Conservation (phyloP, 345 rosid species). For the Citrus cavaleriei region DNA sequence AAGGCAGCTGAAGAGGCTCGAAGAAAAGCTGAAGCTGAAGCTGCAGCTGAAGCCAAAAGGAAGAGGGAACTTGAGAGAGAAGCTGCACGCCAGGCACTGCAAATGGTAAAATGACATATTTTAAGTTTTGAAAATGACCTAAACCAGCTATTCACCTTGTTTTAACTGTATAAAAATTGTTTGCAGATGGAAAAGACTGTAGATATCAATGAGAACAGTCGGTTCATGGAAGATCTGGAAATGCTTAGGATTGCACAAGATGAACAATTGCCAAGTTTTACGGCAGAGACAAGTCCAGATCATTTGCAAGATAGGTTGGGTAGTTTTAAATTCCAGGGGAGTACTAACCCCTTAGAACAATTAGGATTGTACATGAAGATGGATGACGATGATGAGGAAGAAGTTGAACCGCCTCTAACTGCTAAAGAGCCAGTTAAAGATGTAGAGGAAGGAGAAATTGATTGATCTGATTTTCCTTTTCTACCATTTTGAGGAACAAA, state of each 20-base stretch:
- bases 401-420: constrained; percentile 39
- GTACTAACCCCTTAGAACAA: constrained; percentile 69
- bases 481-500: background rate
- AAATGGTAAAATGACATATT: constrained; percentile 37
- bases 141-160: background rate
- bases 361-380: constrained; percentile 78
- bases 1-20: constrained; percentile 80
- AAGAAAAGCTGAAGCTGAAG: constrained; percentile 71
- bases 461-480: constrained; percentile 18
- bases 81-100: constrained; percentile 85
- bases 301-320: constrained; percentile 47
- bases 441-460: constrained; percentile 59
- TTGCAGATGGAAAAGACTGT: constrained; percentile 94
- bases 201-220: constrained; percentile 75
- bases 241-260: constrained; percentile 54
- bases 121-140: background rate
- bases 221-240: constrained; percentile 79
- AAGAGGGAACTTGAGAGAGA: constrained; percentile 82
- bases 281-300: constrained; percentile 57
- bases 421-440: constrained; percentile 29
- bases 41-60: constrained; percentile 73
- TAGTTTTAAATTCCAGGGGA: constrained; percentile 67
- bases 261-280: constrained; percentile 45
- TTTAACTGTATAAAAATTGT: background rate
- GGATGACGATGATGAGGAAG: constrained; percentile 65